These are phyloP conservation scores for Volvox reticuliferus DNA, from an alignment of 139 green algal genomes.

Conservation along the genomic window DNA sequence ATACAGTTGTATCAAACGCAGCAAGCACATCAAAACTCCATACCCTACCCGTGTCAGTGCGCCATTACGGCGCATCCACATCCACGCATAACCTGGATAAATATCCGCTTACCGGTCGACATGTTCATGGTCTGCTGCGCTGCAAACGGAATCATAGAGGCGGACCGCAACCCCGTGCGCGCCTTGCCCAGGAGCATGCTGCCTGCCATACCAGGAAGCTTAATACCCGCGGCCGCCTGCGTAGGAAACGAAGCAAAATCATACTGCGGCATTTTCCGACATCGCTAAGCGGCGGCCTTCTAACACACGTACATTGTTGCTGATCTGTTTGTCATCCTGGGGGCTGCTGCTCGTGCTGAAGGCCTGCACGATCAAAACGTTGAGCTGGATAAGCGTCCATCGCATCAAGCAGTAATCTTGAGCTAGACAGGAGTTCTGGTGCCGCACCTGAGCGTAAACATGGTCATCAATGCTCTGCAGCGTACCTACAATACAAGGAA, in stretches of 20 bases:
- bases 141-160: slow-evolving; percentile 45
- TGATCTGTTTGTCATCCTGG: neutral
- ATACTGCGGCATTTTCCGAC: neutral
- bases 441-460: slow-evolving; percentile 31
- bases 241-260: neutral
- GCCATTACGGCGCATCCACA: too few relatives aligned
- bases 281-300: neutral
- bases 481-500: neutral
- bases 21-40: too few relatives aligned
- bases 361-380: neutral
- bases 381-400: neutral
- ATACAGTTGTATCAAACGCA: too few relatives aligned
- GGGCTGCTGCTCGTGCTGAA: slow-evolving; percentile 32
- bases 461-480: slow-evolving; percentile 40
- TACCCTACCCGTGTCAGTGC: too few relatives aligned
- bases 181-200: slow-evolving; percentile 42
- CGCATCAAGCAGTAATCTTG: slow-evolving; percentile 17
- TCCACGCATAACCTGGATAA: too few relatives aligned
- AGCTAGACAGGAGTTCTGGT: neutral
- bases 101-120: slow-evolving; percentile 32
- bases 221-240: slow-evolving; percentile 14
- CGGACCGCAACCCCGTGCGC: neutral
- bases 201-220: slow-evolving; percentile 40
- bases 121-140: slow-evolving; percentile 58
- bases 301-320: slow-evolving; percentile 12